Percentiles rank a stretch among this genome's conserved stretches.
phyloP scores from a whole-genome alignment of 148 eudicot genomes.

The Talinum fruticosum region DNA sequence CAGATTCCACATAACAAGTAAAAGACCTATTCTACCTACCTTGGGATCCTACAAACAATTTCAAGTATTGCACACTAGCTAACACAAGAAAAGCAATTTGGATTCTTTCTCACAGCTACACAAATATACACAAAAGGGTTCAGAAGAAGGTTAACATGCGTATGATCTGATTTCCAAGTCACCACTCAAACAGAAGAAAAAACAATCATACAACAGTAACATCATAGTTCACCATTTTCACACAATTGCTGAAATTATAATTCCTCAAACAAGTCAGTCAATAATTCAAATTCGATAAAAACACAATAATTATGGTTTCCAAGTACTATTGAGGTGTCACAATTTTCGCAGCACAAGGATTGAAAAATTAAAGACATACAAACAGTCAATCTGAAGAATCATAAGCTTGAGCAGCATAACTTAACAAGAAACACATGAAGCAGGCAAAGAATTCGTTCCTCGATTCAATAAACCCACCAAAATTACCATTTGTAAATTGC shows the following conservation, averaged over 20 bases:
- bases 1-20: neutral
- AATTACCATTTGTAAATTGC: conserved; percentile 1
- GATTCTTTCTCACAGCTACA: neutral
- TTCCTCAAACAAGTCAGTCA: neutral
- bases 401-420: neutral
- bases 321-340: neutral
- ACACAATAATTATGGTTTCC: neutral
- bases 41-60: neutral
- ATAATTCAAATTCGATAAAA: neutral
- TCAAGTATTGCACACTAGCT: neutral
- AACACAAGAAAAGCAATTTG: neutral
- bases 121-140: neutral
- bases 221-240: neutral
- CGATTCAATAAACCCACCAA: neutral
- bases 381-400: neutral
- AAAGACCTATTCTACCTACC: neutral
- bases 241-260: neutral
- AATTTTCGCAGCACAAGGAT: neutral
- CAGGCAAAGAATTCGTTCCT: neutral
- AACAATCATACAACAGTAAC: neutral
- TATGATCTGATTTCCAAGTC: neutral
- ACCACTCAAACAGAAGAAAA: neutral
- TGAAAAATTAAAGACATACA: neutral
- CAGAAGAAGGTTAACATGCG: neutral
- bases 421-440: neutral